Evolutionary conservation across 257 asterid genomes (phyloP), one percentile per base, ranked within the genome.

Genomic region (Jasminum sambac): DNA sequence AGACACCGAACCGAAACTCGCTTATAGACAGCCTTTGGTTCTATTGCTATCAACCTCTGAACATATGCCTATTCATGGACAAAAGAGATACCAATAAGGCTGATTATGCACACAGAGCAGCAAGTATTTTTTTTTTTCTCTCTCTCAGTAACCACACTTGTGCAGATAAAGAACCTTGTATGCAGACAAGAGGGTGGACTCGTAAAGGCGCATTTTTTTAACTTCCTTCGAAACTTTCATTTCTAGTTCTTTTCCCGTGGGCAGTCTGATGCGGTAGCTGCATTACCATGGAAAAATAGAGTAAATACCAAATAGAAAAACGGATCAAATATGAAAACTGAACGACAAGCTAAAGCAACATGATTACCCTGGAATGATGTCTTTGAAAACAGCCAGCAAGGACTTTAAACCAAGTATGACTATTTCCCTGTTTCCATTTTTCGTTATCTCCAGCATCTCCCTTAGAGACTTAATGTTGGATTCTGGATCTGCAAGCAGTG

Each of bases 191-290:
- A 95, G 81, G 63, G 97, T 89, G 63, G 86, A 87, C 76, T 95
- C 99, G 68, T 84, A 90, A 57, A 84, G 82, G 34, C 99, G 91
- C 78, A 65, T 85, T 82, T 91, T 88, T 74, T 89, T 91, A 52
- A 95, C 81, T 79, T 64, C 81, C 82, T 95, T 95, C 1, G 99
- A 95, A 61, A 95, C 95, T 87, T 82, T 89, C 98, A 90, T 91
- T 77, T 90, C 98, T 80, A 72, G 83, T 82, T 95, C 99, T 83
- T 95, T 95, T 71, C 89, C 98, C 14, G 98, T 88, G 50, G 99
- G 98, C 74, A 95, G 84, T 66, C 99, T 84, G 82, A 95, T 89
- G 67, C 98, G 96, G 79, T 86, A 95, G 71, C 99, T 95, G 94
- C 80, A 72, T 39, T 12, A 65, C 64, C 50, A 25, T 44, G 80